A percentile compares a stretch with the other conserved stretches of the same genome.
phyloP scores from a whole-genome alignment of 1,284 basidiomycete species.

The Marasmius sp. region DNA sequence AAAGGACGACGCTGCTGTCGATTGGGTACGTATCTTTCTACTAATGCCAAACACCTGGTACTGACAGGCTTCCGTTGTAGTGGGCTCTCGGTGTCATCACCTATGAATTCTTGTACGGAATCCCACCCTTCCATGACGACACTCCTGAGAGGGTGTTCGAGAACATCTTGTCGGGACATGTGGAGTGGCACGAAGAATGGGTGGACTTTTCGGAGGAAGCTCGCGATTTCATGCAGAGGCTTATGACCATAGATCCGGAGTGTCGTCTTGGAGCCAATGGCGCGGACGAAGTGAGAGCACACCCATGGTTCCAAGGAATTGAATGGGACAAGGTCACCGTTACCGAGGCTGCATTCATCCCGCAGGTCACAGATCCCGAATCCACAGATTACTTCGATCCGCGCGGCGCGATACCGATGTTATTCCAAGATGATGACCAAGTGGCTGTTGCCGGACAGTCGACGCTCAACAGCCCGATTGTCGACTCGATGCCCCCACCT shows the following conservation, averaged over 20 bases:
- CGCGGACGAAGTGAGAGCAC: conserved; percentile 90
- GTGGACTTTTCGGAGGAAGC: conserved; percentile 87
- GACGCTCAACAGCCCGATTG: conserved; percentile 46
- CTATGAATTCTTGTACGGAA: conserved; percentile 97
- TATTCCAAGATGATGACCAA: conserved; percentile 84
- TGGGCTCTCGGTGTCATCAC: conserved; percentile 99
- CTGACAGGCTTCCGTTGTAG: conserved; percentile 35
- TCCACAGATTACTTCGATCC: conserved; percentile 99
- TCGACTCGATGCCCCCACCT: conserved; percentile 40
- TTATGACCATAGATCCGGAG: conserved; percentile 83
- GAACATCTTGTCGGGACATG: conserved; percentile 94
- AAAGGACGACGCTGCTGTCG: conserved; percentile 93
- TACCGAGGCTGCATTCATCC: conserved; percentile 92
- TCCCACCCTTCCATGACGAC: conserved; percentile 97
- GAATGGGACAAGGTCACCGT: conserved; percentile 93
- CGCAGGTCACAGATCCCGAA: conserved; percentile 92
- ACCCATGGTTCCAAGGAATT: conserved; percentile 89
- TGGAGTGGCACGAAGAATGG: conserved; percentile 96
- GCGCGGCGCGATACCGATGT: conserved; percentile 85
- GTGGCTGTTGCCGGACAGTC: conserved; percentile 51
- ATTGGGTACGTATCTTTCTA: conserved; percentile 73
- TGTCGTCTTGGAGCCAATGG: conserved; percentile 86
- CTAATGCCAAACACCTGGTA: conserved; percentile 3
- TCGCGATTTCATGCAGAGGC: conserved; percentile 86
- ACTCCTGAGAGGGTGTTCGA: conserved; percentile 98